Evolutionary conservation across 257 asterid species (phyloP), one percentile per base, ranked within the genome.

Genomic region (Ligustrum vulgare): DNA sequence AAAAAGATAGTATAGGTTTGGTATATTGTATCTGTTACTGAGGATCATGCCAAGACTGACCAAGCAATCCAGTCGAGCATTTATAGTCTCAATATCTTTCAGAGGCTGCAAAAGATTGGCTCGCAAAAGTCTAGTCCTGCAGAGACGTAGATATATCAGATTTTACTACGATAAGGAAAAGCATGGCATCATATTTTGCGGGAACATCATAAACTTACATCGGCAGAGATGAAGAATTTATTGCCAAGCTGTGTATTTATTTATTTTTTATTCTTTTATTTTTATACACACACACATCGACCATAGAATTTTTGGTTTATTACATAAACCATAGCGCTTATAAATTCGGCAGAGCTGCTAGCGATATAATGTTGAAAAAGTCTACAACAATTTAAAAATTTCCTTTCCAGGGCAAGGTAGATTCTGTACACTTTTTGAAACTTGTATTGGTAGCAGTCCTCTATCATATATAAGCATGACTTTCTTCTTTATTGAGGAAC

Each of bases 91-190:
- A 47, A 89, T 87, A 81, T 94, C 98, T 83, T 89, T 94, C 75
- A 90, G 89, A 72, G 99, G 99, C 88, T 94, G 99, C 89, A 94
- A 88, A 72, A 94, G 96, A 87, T 94, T 94, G 83, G 97, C 99
- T 72, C 99, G 91, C 88, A 94, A 84, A 85, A 94, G 98, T 80
- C 99, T 87, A 43, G 99, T 88, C 91, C 98, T 94, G 95, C 83
- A 76, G 66, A 81, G 60, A 66, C 70, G 75, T 54, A 82, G 34
- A 82, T 58, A 68, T 74, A 60, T 80, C 47, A 75, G 75, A 79
- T 33, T 16, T 73, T 36, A 54, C 70, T 39, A 75, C 31, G 13
- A 23, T 60, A 31, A 64, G 58, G 32, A n/a, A 33, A 78, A 72
- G 73, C 67, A 75, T 78, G 72, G 74, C 63, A 62, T 63, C 79